Percentiles rank a stretch among this genome's conserved stretches.
Evolutionary conservation across 2,329 filamentous ascomycete genomes (phyloP).

Genomic region (Cladophialophora exuberans): DNA sequence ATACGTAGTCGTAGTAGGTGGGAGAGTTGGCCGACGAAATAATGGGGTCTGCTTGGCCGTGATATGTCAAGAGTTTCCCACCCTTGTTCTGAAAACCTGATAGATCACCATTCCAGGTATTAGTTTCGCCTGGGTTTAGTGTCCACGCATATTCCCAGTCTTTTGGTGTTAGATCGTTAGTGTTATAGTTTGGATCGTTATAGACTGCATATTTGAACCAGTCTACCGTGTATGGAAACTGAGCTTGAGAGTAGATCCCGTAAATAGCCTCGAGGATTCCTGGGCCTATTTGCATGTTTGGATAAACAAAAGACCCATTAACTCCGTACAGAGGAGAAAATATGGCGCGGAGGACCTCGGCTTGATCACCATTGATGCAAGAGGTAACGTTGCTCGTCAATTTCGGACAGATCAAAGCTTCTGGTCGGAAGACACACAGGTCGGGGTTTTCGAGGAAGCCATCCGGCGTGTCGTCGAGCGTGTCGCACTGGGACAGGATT

Average conservation of each 20-base stretch:
- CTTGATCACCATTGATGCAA: neutral
- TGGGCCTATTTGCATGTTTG: neutral
- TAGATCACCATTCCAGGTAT: conserved; percentile 54
- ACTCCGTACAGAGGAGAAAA: neutral
- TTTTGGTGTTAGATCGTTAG: neutral
- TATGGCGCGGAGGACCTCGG: neutral
- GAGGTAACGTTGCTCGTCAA: neutral
- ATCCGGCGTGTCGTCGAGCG: conserved; percentile 34
- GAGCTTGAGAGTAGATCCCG: neutral
- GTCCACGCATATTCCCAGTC: conserved; percentile 38
- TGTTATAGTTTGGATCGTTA: neutral
- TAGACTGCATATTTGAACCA: neutral
- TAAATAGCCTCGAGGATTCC: neutral
- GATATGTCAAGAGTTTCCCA: conserved; percentile 48
- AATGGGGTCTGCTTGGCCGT: conserved; percentile 51
- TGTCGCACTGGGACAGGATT: conserved; percentile 39
- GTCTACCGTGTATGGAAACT: neutral
- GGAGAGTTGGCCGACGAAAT: conserved; percentile 57
- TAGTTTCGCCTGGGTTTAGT: conserved; percentile 44
- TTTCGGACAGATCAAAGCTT: conserved; percentile 2
- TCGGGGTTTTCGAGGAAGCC: conserved; percentile 32
- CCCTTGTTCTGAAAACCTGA: conserved; percentile 49
- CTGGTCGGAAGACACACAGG: conserved; percentile 12
- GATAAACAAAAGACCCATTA: neutral
- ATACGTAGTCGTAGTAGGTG: conserved; percentile 56